Base-by-base conservation (phyloP, 441 rosid species). In the Gossypium lobatum region DNA sequence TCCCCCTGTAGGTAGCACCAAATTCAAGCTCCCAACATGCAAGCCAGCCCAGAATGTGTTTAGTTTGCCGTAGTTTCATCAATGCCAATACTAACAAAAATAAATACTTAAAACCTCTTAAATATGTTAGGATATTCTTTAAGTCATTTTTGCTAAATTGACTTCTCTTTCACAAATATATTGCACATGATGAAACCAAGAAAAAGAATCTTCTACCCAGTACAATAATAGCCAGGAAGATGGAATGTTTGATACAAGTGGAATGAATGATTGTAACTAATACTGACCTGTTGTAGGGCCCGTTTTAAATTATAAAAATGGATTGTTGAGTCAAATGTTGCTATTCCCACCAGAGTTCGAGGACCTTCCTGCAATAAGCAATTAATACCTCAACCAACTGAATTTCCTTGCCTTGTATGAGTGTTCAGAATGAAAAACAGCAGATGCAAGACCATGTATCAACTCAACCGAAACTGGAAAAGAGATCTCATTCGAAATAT, bases 231-330 rank as follows among this genome's bases (percentile, higher is more conserved):
- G 37, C 8, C 18, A 45, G 54, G 20, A 76, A 70, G 74, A 53
- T 50, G 53, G 16, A 80, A 77, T 72, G 75, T 64, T 66, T 73
- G 34, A 39, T 25, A 50, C 45, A 20, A 21, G 20, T 17, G 28
- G 31, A 9, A 26, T 13, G 18, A 26, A 11, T 3, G 8, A 1
- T 53, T 67, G 62, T 28, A 28, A 73, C 45, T 14, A 52, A 74
- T 37, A 26, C 10, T 79, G 45, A 85, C 88, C 86, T 89, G 96
- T 67, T 88, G 95, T 58, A 86, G 52, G 28, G 93, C 90, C 13
- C 89, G 84, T 78, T 91, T 93, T 80, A 93, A 81, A 83, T 87
- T 91, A 80, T 91, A 93, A 78, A 93, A 93, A 75, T 93, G 95
- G 72, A 93, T 86, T 25, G 96, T 86, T 4, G 92, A 86, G 80